Base-by-base conservation (phyloP, 768 basidiomycete species). In the Lactarius hatsudake region DNA sequence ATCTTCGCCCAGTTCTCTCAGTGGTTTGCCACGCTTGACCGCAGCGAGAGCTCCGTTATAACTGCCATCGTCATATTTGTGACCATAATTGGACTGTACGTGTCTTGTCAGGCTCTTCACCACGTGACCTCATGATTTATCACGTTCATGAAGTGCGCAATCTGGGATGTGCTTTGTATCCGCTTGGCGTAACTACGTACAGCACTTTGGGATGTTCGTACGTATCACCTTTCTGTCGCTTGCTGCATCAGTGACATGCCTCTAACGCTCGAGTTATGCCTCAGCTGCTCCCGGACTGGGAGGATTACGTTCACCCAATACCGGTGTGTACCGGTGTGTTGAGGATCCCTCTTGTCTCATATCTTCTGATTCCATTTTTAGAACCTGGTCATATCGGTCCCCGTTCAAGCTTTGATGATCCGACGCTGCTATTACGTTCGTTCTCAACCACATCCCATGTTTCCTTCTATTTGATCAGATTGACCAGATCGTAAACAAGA, bases 341-440 rank as follows among this genome's bases (percentile, higher is more conserved):
- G 40, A 10, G 1, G n/a, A 34, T 18, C 30, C 17, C 23, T 3
- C 42, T 36, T 59, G 8, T 30, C 23, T 17, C 20, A 18, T 17
- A 26, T 38, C 23, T 20, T 56, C 51, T 62, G 36, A 67, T 28
- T 9, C 3, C 40, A 8, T 60, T 45, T 28, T 13, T 26, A 67
- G 66, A 55, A 51, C 18, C 51, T 55, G 23, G 1, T 55, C 40
- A 63, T 63, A n/a, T 30, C 66, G 12, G 30, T 30, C 26, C 66
- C 66, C 6, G 59, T 67, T 30, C 66, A 67, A 2, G 34, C 51
- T 17, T 34, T 59, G 40, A 63, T 67, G 62, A 43, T 67, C n/a
- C 53, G 62, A 34, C 66, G 66, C 10, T 67, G 66, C 42, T 63
- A 67, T 60, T 20, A 63, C 56, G 66, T 67, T 51, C 26, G 66